A percentile compares a stretch with the other conserved stretches of the same genome.
These are phyloP conservation scores for Nitzschia palea DNA, from an alignment of 108 stramenopile genomes.

Conservation along the genomic window DNA sequence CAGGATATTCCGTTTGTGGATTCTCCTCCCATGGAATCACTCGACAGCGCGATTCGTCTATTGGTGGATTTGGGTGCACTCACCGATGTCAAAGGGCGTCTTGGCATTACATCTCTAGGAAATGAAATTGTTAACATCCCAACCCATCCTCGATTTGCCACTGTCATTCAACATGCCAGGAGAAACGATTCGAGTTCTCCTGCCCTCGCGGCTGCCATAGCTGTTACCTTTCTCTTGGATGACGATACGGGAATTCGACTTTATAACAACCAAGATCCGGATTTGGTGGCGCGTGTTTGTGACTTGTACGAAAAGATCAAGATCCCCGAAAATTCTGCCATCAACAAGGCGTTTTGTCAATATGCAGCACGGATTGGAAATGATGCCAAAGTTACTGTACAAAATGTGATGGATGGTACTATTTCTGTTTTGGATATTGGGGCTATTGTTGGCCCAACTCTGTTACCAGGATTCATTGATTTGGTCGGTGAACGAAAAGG, in stretches of 20 bases:
- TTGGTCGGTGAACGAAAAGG: conserved; percentile 63
- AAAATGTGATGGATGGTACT: conserved; percentile 16
- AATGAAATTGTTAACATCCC: conserved; percentile 55
- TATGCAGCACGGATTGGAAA: conserved; percentile 40
- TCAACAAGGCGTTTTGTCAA: conserved; percentile 23
- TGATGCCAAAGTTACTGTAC: conserved; percentile 34
- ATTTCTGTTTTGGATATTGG: conserved; percentile 17
- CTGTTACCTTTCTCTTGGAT: conserved; percentile 45
- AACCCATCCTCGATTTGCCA: conserved; percentile 81
- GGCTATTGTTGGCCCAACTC: conserved; percentile 27
- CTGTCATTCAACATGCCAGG: conserved; percentile 42
- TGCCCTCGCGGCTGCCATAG: conserved; percentile 44
- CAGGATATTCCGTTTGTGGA: conserved; percentile 75
- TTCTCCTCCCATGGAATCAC: conserved; percentile 53
- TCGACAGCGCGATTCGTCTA: conserved; percentile 56
- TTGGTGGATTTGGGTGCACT: conserved; percentile 57
- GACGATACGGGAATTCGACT: conserved; percentile 24
- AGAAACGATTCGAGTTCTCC: conserved; percentile 1
- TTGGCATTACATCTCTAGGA: conserved; percentile 51
- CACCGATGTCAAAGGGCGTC: not conserved
- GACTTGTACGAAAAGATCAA: conserved; percentile 19
- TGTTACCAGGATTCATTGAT: conserved; percentile 67
- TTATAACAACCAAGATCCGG: conserved; percentile 1
- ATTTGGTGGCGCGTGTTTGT: conserved; percentile 33
- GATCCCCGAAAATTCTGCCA: not conserved